phyloP scores from a whole-genome alignment of 2,329 filamentous ascomycete species.

The Colletotrichum gloeosporioides region DNA sequence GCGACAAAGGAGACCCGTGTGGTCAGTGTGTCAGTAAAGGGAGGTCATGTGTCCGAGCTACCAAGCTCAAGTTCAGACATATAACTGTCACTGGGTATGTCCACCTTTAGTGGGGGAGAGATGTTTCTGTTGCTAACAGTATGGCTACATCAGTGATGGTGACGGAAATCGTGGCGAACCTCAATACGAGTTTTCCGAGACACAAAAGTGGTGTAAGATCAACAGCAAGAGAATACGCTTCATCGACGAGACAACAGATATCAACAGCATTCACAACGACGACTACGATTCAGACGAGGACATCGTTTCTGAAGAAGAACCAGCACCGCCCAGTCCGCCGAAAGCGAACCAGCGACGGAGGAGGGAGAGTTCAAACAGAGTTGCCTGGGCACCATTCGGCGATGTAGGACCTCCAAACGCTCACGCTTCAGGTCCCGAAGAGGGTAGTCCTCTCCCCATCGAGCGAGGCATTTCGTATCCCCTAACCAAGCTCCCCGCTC shows the following conservation, averaged over 20 bases:
- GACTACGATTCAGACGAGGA: conserved; percentile 2
- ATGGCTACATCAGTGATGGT: background rate
- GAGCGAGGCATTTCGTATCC: background rate
- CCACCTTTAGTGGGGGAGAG: background rate
- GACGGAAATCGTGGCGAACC: background rate
- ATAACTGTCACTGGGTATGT: background rate
- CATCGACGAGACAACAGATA: conserved; percentile 7
- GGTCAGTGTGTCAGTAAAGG: background rate
- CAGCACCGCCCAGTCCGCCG: background rate
- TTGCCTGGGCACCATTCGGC: no score
- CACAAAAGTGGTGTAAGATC: background rate
- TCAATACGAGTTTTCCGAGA: conserved; percentile 1
- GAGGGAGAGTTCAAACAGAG: background rate
- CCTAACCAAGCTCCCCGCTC: background rate
- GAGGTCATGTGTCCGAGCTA: background rate
- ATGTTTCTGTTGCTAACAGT: background rate
- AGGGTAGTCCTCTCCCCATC: background rate
- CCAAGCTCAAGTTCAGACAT: conserved; percentile 3
- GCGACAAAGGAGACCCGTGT: conserved; percentile 10
- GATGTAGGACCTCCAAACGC: background rate
- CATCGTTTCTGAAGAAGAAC: background rate
- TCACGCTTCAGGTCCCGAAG: background rate
- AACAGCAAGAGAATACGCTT: background rate
- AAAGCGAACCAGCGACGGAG: background rate
- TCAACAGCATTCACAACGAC: conserved; percentile 4